Conservation (phyloP, 257 asterid species). For the Solanum corneliomulleri region DNA sequence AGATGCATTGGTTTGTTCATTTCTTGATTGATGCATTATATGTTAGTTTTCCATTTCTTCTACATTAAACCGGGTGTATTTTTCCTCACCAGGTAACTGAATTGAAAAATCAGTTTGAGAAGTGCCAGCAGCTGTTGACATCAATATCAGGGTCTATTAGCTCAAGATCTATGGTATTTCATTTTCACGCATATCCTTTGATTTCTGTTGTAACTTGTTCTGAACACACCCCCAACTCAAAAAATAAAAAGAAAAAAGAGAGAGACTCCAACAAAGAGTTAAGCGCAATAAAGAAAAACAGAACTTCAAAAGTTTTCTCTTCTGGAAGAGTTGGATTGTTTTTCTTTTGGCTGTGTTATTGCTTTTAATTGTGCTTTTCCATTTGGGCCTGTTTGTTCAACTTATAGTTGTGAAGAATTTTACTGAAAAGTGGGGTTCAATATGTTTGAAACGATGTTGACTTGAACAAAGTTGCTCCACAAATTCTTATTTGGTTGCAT, state of each 20-base stretch:
- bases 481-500: background rate
- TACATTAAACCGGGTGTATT: background rate
- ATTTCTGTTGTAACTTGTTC: background rate
- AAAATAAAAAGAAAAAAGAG: too few species aligned
- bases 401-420: background rate
- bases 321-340: background rate
- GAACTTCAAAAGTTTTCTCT: background rate
- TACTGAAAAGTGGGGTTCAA: background rate
- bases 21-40: background rate
- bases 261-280: background rate
- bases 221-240: too few species aligned
- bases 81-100: slow-evolving; percentile 49
- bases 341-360: background rate
- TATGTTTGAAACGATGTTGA: background rate
- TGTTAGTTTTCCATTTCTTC: background rate
- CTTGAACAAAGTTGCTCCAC: background rate
- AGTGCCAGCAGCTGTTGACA: slow-evolving; percentile 89
- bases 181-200: background rate
- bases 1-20: slow-evolving; percentile 63
- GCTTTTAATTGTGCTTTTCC: background rate
- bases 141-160: slow-evolving; percentile 64
- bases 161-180: slow-evolving; percentile 63
- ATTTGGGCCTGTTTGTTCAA: background rate
- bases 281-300: background rate
- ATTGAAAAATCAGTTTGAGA: slow-evolving; percentile 78